A percentile compares a stretch with the other conserved stretches of the same genome.
These are phyloP conservation scores for Fonsecaea monophora DNA, from an alignment of 2,329 filamentous ascomycete species.

Conservation along the genomic window DNA sequence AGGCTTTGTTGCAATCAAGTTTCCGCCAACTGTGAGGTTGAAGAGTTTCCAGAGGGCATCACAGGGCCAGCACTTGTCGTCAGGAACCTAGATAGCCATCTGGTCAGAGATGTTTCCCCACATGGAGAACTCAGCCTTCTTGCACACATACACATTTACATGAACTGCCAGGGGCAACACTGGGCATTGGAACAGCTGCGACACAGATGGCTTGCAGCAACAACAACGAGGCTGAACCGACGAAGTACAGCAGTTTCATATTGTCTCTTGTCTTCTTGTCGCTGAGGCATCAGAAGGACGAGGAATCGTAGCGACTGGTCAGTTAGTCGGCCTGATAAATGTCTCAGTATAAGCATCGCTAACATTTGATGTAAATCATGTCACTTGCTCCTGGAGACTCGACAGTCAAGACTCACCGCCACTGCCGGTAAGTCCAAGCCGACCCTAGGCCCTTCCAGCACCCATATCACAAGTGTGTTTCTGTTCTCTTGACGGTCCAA, in stretches of 20 bases:
- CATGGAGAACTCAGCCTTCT: neutral
- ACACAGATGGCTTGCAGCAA: neutral
- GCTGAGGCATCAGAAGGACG: neutral
- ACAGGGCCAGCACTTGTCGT: slow-evolving; percentile 47
- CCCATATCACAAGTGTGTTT: neutral
- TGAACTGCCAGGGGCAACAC: neutral
- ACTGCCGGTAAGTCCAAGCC: neutral
- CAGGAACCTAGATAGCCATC: slow-evolving; percentile 35
- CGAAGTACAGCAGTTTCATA: neutral
- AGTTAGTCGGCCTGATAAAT: neutral
- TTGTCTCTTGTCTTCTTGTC: neutral
- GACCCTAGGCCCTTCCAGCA: neutral
- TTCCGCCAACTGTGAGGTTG: slow-evolving; percentile 45
- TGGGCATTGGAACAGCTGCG: neutral
- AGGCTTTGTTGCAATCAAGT: slow-evolving; percentile 45
- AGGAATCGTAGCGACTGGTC: neutral
- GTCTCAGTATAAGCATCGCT: neutral
- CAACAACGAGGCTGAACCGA: neutral
- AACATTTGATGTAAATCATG: neutral
- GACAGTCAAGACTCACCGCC: neutral
- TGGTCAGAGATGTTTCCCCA: neutral
- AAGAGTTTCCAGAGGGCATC: slow-evolving; percentile 43
- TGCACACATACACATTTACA: slow-evolving; percentile 1
- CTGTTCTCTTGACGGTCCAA: neutral
- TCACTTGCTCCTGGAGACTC: neutral